Base-by-base conservation (phyloP, 208 protist genomes). In the Trypanosoma brucei region DNA sequence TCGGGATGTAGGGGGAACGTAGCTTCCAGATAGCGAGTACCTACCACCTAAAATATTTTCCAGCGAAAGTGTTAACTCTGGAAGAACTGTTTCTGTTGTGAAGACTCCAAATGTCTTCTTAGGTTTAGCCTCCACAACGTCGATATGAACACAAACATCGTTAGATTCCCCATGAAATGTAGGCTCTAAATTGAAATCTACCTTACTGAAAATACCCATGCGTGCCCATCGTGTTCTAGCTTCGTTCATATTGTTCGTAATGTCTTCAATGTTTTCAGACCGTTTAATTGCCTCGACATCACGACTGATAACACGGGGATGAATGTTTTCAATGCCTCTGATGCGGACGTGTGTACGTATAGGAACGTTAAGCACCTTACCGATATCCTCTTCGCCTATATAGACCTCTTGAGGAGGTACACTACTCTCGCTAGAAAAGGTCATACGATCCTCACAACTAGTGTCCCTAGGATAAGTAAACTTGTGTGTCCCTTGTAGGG, bases 131-230 rank as follows among this genome's bases (percentile, higher is more conserved):
- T 95, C 85, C 34, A 78, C 62, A 2, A 95, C 88, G 49, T 89
- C 72, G 51, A 92, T 77, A 5, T 80, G 72, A 7, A 92, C 86
- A 69, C 83, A 92, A 54, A 95, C 59, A 70, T 95, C 85, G 48
- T 78, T 79, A 34, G 44, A 35, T 22, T 62, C 74, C 0, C 85
- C 88, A 62, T 91, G 83, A 36, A 72, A 59, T 31, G 86, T 92
- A 1, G 88, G 86, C 42, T 95, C 83, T 11, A 95, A 76, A 66
- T 88, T 91, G 72, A 90, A 92, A 22, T 92, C 59, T 13, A 95
- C 82, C n/a, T 51, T 70, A 4, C 71, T 50, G 59, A 92, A 91
- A 75, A 95, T 65, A 7, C 88, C 88, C 31, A 86, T 55, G 3
- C 75, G 60, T n/a, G 64, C 45, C 86, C 88, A 95, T 14, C 84